A percentile compares a stretch with the other conserved stretches of the same genome.
These are phyloP conservation scores for Dactylellina drechsleri DNA, from an alignment of 2,329 filamentous ascomycete genomes.

Conservation along the genomic window DNA sequence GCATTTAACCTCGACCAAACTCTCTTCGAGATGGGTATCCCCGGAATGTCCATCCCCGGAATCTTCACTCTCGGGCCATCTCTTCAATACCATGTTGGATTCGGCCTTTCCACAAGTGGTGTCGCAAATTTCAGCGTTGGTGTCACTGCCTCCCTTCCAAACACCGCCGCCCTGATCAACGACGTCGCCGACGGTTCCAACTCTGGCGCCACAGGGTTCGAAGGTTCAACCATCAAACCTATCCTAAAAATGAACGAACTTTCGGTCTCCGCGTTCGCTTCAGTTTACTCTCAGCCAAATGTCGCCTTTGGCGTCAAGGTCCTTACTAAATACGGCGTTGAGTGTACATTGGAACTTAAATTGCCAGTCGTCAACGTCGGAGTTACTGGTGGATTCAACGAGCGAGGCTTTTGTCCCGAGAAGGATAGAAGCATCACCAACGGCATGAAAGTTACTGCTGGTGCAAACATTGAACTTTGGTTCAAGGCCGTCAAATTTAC, in stretches of 20 bases:
- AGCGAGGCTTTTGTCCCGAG: slow-evolving; percentile 42
- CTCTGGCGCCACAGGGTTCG: slow-evolving; percentile 58
- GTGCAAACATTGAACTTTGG: slow-evolving; percentile 48
- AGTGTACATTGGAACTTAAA: slow-evolving; percentile 55
- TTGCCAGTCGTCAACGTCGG: slow-evolving; percentile 53
- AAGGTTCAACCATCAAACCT: slow-evolving; percentile 55
- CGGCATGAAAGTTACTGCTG: slow-evolving; percentile 23
- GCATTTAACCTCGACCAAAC: slow-evolving; percentile 32
- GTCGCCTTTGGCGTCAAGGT: slow-evolving; percentile 59
- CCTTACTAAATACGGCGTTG: slow-evolving; percentile 52
- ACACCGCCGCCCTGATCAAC: slow-evolving; percentile 19
- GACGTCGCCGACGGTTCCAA: slow-evolving; percentile 57
- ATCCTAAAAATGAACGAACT: slow-evolving; percentile 58
- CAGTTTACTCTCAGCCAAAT: slow-evolving; percentile 57
- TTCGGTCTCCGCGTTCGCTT: slow-evolving; percentile 55
- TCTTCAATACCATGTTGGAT: slow-evolving; percentile 55
- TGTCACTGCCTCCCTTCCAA: slow-evolving; percentile 21
- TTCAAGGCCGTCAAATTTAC: slow-evolving; percentile 48
- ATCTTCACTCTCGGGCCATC: slow-evolving; percentile 56
- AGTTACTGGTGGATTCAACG: slow-evolving; percentile 53
- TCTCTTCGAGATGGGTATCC: slow-evolving; percentile 51
- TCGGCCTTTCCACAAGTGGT: slow-evolving; percentile 10
- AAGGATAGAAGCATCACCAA: slow-evolving; percentile 17
- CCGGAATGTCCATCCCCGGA: slow-evolving; percentile 53
- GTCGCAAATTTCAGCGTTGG: slow-evolving; percentile 36